Evolutionary conservation across 2,329 filamentous ascomycete species (phyloP).

Genomic region (Ophiocordyceps sinensis): DNA sequence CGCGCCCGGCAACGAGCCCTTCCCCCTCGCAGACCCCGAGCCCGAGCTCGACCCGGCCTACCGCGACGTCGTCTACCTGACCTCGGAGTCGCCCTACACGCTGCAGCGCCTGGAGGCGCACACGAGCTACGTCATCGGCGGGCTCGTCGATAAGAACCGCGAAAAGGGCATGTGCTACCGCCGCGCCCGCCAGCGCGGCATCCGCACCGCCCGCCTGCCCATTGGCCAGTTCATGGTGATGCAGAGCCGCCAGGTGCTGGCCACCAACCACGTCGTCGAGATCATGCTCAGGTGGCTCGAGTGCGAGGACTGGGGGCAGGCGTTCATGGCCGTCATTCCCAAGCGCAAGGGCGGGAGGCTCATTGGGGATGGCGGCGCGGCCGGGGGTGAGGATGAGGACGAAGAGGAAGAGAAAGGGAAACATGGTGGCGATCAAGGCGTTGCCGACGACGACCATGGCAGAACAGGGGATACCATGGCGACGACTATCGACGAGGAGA

Average conservation of each 20-base stretch:
- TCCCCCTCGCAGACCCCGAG: constrained; percentile 19
- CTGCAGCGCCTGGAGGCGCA: constrained; percentile 73
- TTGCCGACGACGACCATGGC: constrained; percentile 2
- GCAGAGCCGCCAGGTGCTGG: constrained; percentile 70
- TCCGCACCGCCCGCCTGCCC: constrained; percentile 80
- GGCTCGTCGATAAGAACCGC: constrained; percentile 88
- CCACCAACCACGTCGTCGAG: constrained; percentile 92
- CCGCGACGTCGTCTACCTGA: constrained; percentile 63
- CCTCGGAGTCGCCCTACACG: constrained; percentile 79
- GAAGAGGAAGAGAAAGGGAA: constrained; percentile 2
- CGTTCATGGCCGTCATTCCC: constrained; percentile 79
- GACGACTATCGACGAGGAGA: not conserved
- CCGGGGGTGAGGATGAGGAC: constrained; percentile 13
- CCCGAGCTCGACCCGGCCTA: constrained; percentile 17
- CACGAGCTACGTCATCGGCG: constrained; percentile 85
- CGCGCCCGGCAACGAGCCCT: constrained; percentile 16
- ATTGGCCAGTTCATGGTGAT: constrained; percentile 95
- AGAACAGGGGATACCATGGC: constrained; percentile 1
- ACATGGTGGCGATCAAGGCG: not conserved
- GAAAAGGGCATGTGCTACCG: constrained; percentile 92
- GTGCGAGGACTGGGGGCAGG: constrained; percentile 77
- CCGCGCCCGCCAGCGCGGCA: constrained; percentile 55
- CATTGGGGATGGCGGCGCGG: constrained; percentile 23
- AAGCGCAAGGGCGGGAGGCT: constrained; percentile 73
- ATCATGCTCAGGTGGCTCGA: constrained; percentile 94